These are phyloP conservation scores for Hypoxylon sp. DNA, from an alignment of 2,329 filamentous ascomycete species.

Conservation along the genomic window DNA sequence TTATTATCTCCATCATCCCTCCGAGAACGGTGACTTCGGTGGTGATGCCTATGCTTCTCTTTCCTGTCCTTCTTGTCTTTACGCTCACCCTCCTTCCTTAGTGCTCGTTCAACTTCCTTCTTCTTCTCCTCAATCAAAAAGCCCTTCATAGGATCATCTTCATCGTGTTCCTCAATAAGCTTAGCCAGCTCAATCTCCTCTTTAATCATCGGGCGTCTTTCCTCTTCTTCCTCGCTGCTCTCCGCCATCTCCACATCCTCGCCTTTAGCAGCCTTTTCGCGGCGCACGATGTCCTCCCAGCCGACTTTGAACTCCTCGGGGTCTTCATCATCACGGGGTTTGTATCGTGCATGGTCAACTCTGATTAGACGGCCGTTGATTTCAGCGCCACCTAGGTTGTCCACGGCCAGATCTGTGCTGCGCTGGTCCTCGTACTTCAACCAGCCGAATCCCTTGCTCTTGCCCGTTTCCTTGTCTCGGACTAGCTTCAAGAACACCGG, in stretches of 20 bases:
- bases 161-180: slow-evolving; percentile 85
- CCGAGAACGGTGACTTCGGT: slow-evolving; percentile 63
- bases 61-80: slow-evolving; percentile 66
- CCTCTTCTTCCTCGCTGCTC: slow-evolving; percentile 58
- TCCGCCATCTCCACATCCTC: slow-evolving; percentile 58
- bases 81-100: slow-evolving; percentile 67
- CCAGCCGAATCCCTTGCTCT: slow-evolving; percentile 94
- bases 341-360: slow-evolving; percentile 95
- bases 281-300: slow-evolving; percentile 71
- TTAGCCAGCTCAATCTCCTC: slow-evolving; percentile 86
- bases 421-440: slow-evolving; percentile 98
- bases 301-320: slow-evolving; percentile 71
- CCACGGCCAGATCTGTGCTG: slow-evolving; percentile 94
- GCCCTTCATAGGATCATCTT: slow-evolving; percentile 97
- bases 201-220: slow-evolving; percentile 74
- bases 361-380: slow-evolving; percentile 84
- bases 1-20: slow-evolving; percentile 48
- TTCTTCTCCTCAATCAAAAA: slow-evolving; percentile 93
- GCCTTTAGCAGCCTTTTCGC: slow-evolving; percentile 61
- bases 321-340: slow-evolving; percentile 84
- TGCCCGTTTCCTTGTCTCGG: slow-evolving; percentile 96
- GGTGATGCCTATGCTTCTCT: slow-evolving; percentile 58
- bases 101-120: slow-evolving; percentile 83
- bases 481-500: slow-evolving; percentile 93
- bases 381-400: slow-evolving; percentile 91